A percentile compares a stretch with the other conserved stretches of the same genome.
Conservation (phyloP, 2,329 filamentous ascomycete genomes). For the Grosmannia huntii region DNA sequence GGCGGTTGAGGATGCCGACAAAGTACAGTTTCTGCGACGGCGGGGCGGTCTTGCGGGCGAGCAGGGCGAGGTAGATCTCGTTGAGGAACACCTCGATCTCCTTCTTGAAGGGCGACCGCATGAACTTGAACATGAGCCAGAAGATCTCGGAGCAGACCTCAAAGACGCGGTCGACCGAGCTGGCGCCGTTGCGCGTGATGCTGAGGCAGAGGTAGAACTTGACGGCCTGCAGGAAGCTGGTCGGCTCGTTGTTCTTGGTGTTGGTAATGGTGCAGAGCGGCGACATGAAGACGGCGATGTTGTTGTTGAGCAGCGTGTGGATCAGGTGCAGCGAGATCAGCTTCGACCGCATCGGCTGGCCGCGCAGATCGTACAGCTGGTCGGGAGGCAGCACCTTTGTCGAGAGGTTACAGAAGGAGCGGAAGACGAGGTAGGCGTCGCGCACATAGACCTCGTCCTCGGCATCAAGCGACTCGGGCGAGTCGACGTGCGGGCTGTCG, state of each 20-base stretch:
- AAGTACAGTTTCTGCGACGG: constrained; percentile 88
- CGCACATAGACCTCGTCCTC: constrained; percentile 96
- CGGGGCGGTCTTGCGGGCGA: constrained; percentile 79
- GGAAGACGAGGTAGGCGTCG: constrained; percentile 92
- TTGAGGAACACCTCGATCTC: constrained; percentile 97
- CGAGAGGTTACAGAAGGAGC: constrained; percentile 93
- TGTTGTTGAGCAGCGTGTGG: constrained; percentile 88
- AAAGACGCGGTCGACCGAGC: constrained; percentile 82
- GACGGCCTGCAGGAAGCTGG: constrained; percentile 83
- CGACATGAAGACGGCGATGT: constrained; percentile 80
- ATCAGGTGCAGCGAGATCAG: constrained; percentile 90
- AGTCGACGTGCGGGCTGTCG: constrained; percentile 42
- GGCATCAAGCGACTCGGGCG: constrained; percentile 46
- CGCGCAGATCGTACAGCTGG: constrained; percentile 82
- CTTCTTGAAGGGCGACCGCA: constrained; percentile 94
- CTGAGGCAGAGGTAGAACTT: constrained; percentile 96
- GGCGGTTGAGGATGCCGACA: constrained; percentile 68
- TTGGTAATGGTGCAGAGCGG: constrained; percentile 86
- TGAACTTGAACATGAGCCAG: constrained; percentile 89
- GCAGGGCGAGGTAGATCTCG: constrained; percentile 86
- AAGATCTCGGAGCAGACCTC: constrained; percentile 96
- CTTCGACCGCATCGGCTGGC: constrained; percentile 95
- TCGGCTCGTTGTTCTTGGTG: constrained; percentile 77
- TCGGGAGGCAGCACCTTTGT: constrained; percentile 84
- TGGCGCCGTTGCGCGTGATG: constrained; percentile 88